Evolutionary conservation across 2,329 filamentous ascomycete species (phyloP), one percentile per base, ranked within the genome.

Genomic region (Calonectria honghensis): DNA sequence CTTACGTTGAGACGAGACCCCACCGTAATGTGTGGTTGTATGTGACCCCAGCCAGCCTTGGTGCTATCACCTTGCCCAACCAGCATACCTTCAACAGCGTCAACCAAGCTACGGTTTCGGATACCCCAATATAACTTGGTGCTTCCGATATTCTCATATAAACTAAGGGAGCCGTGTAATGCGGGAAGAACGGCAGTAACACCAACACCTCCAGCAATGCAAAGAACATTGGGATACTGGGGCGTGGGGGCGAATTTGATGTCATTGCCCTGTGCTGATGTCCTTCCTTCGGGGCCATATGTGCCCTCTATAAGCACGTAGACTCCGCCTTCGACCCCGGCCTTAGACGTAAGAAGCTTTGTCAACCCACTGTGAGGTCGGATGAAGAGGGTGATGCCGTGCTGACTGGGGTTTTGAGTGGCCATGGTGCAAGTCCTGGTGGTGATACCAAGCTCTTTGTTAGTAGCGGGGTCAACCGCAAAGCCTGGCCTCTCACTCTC

Each of bases 201-300:
- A 20, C 83, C 83, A 7, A 84, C 83, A 32, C 83, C 83, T 4
- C 83, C 83, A 0, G 82, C 82, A 7, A 84, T 82, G 70, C 77
- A 80, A 9, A 84, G 66, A 0, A 81, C 66, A 39, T 81, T 81
- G 7, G 82, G 79, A 52, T 79, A 83, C 32, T 81, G 72, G 4
- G 67, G 52, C 0, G 73, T 80, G 3, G 79, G 80, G 2, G 64
- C 54, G 10, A 81, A 78, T 2, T 75, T 73, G 9, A 68, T 51
- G 11, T 79, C 72, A 31, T 70, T 74, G 35, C 76, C 75, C 27
- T 80, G 79, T 6, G 77, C 66, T 1, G 74, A 74, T 0, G 74
- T 76, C 14, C 74, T 74, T 45, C 77, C 78, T 31, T 82, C 77
- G 18, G 81, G 79, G 1, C 79, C 81, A 48, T 84, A 84, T 20